Conservation (phyloP, 345 rosid genomes). For the Murraya koenigii region DNA sequence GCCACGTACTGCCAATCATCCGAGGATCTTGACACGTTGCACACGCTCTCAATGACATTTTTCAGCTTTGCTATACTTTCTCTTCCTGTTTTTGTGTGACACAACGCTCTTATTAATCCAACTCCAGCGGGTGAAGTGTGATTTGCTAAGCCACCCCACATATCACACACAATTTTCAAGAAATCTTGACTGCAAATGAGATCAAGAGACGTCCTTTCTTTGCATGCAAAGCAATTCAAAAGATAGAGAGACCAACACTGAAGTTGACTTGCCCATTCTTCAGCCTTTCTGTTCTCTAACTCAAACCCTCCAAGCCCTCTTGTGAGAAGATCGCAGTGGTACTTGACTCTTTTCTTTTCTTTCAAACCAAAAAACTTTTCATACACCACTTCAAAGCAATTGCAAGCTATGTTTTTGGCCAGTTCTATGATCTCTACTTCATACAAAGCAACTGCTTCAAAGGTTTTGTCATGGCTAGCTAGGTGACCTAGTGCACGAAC, state of each 20-base stretch:
- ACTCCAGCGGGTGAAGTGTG: conserved; percentile 59
- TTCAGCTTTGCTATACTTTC: conserved; percentile 33
- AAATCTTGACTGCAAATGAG: conserved; percentile 48
- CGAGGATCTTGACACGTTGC: conserved; percentile 65
- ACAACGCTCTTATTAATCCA: conserved; percentile 57
- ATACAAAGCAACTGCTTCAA: conserved; percentile 46
- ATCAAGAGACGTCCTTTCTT: conserved; percentile 41
- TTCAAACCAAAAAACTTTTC: conserved; percentile 46
- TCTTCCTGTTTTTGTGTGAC: conserved; percentile 60
- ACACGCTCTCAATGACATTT: conserved; percentile 44
- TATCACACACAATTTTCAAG: conserved; percentile 38
- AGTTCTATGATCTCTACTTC: conserved; percentile 50
- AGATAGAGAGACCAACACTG: conserved; percentile 71
- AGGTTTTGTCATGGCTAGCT: conserved; percentile 56
- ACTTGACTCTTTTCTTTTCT: conserved; percentile 45
- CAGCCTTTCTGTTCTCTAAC: conserved; percentile 59
- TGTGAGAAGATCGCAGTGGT: conserved; percentile 71
- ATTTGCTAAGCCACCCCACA: conserved; percentile 74
- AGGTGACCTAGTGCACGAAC: conserved; percentile 71
- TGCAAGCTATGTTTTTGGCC: conserved; percentile 50
- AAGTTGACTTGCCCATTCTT: conserved; percentile 79
- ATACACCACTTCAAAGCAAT: conserved; percentile 47
- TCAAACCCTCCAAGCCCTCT: conserved; percentile 69
- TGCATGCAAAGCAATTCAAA: conserved; percentile 63
- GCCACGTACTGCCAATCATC: conserved; percentile 66